phyloP scores from a whole-genome alignment of 352 stramenopile species.

The Hyaloperonospora brassicae region DNA sequence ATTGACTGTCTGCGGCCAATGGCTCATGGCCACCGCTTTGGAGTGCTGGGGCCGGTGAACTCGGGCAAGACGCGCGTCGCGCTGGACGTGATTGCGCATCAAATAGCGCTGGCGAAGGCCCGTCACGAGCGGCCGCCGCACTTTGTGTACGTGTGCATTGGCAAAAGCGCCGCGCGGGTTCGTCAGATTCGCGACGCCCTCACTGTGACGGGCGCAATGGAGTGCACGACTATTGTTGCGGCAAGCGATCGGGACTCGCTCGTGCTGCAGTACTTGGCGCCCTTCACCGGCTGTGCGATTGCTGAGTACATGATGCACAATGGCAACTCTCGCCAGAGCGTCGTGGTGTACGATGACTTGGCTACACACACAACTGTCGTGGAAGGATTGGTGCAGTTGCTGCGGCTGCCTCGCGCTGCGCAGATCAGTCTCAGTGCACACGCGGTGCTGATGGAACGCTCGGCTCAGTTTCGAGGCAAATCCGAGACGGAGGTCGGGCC shows the following conservation, averaged over 20 bases:
- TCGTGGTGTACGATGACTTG: constrained; percentile 78
- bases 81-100: constrained; percentile 58
- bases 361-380: constrained; percentile 65
- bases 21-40: constrained; percentile 61
- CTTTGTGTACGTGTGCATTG: constrained; percentile 69
- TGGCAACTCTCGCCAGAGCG: constrained; percentile 36
- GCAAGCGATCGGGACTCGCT: constrained; percentile 56
- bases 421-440: constrained; percentile 62
- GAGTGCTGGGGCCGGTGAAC: constrained; percentile 53
- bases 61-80: constrained; percentile 64
- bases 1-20: constrained; percentile 76
- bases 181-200: constrained; percentile 61
- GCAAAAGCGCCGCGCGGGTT: constrained; percentile 49
- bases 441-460: constrained; percentile 70
- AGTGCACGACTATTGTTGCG: constrained; percentile 61
- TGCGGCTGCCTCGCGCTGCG: constrained; percentile 51
- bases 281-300: constrained; percentile 69
- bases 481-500: constrained; percentile 21
- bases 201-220: constrained; percentile 30
- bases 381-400: constrained; percentile 62
- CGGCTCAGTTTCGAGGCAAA: constrained; percentile 47
- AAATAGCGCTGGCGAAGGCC: constrained; percentile 31
- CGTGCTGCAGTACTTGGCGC: constrained; percentile 72
- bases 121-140: constrained; percentile 37
- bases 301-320: constrained; percentile 64